phyloP scores from a whole-genome alignment of 371 early-diverging fungal genomes.

The Mortierella polycephala region DNA sequence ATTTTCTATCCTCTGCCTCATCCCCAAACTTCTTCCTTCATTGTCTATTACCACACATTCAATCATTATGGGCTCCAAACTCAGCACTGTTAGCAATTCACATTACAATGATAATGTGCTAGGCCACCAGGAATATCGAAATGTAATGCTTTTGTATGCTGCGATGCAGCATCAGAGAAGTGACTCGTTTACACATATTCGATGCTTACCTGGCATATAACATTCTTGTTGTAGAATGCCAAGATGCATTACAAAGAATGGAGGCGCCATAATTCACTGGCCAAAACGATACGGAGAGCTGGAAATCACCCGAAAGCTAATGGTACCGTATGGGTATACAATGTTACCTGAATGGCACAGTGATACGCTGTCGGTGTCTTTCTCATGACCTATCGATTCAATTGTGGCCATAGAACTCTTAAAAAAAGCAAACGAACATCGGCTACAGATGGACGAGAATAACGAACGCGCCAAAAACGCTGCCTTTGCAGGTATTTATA shows the following conservation, averaged over 20 bases:
- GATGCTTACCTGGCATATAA: no score
- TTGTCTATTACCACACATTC: neutral
- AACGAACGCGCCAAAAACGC: slow-evolving; percentile 64
- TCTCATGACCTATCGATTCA: neutral
- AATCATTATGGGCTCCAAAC: neutral
- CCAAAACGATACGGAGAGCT: slow-evolving; percentile 21
- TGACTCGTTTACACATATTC: no score
- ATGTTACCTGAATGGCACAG: no score
- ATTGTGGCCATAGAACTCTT: slow-evolving; percentile 58
- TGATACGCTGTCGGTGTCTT: neutral
- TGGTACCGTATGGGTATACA: slow-evolving; percentile 7
- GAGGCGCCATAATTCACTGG: slow-evolving; percentile 21
- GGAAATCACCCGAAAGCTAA: slow-evolving; percentile 41
- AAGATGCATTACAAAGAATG: slow-evolving; percentile 21
- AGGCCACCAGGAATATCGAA: no score
- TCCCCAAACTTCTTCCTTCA: neutral
- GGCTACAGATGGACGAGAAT: slow-evolving; percentile 62
- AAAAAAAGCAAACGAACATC: slow-evolving; percentile 63
- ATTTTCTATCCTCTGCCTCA: neutral
- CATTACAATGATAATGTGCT: no score
- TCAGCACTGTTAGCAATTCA: no score
- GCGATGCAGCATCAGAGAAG: no score
- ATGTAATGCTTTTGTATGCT: no score
- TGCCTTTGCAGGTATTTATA: slow-evolving; percentile 58
- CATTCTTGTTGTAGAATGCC: slow-evolving; percentile 16